These are phyloP conservation scores for Nepenthes gracilis DNA, from an alignment of 148 eudicot species.

Conservation along the genomic window DNA sequence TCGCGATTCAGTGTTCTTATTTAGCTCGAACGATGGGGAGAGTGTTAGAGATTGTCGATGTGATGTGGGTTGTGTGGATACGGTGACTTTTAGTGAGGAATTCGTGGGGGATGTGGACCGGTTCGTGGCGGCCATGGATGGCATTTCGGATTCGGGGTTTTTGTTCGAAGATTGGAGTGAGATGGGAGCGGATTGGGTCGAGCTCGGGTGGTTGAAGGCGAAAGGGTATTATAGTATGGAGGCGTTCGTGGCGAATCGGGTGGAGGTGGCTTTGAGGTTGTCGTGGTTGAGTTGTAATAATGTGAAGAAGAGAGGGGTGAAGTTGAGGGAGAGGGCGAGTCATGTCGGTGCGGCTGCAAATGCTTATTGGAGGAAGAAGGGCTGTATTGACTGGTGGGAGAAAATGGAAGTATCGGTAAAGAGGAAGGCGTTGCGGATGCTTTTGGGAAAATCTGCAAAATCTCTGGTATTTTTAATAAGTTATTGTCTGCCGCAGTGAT, in stretches of 20 bases:
- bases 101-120: slow-evolving; percentile 36
- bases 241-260: slow-evolving; percentile 66
- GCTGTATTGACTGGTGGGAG: slow-evolving; percentile 93
- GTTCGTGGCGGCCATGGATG: slow-evolving; percentile 58
- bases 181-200: slow-evolving; percentile 63
- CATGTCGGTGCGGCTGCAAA: slow-evolving; percentile 55
- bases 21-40: slow-evolving; percentile 54
- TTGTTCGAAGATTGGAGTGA: slow-evolving; percentile 53
- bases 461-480: slow-evolving; percentile 43
- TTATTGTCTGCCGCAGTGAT: not conserved
- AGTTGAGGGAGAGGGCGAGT: slow-evolving; percentile 33
- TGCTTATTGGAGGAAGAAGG: slow-evolving; percentile 92
- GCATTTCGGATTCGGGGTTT: slow-evolving; percentile 45
- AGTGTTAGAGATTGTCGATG: slow-evolving; percentile 6
- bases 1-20: slow-evolving; percentile 30
- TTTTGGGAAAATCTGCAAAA: slow-evolving; percentile 48
- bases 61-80: slow-evolving; percentile 28
- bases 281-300: slow-evolving; percentile 61
- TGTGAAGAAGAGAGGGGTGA: slow-evolving; percentile 83
- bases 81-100: slow-evolving; percentile 42
- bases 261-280: slow-evolving; percentile 75
- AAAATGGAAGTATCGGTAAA: slow-evolving; percentile 39
- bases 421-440: slow-evolving; percentile 29
- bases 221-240: slow-evolving; percentile 80
- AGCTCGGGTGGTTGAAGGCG: slow-evolving; percentile 77